These are phyloP conservation scores for Trichoderma sp. DNA, from an alignment of 2,329 filamentous ascomycete genomes.

Conservation along the genomic window DNA sequence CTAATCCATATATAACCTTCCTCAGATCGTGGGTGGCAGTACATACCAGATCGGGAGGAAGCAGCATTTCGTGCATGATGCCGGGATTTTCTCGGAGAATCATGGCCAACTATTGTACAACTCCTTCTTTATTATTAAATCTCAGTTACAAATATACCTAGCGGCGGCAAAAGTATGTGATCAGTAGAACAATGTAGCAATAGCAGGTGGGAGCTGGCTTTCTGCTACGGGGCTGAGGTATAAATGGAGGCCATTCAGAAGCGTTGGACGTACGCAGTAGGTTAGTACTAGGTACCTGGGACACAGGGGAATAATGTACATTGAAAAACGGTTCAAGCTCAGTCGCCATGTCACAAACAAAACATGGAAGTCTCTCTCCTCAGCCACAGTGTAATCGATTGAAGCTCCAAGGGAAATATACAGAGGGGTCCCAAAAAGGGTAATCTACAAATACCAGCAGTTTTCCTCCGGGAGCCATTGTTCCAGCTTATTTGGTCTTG, in stretches of 20 bases:
- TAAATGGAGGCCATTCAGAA: neutral
- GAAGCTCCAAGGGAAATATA: constrained; percentile 34
- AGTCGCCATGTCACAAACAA: neutral
- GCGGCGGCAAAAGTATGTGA: no score
- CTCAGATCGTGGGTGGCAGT: neutral
- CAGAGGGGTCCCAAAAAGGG: constrained; percentile 32
- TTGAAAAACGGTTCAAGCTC: neutral
- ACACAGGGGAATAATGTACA: neutral
- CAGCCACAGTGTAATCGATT: constrained; percentile 1
- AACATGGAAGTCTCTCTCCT: neutral
- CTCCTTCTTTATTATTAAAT: neutral
- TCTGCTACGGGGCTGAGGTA: neutral
- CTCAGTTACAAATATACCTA: neutral
- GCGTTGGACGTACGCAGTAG: neutral
- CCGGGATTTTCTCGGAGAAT: neutral
- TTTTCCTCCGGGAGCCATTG: constrained; percentile 23
- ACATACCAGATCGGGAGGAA: neutral
- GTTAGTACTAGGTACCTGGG: neutral
- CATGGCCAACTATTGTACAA: neutral
- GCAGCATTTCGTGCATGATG: neutral
- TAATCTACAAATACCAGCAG: constrained; percentile 33
- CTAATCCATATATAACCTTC: neutral
- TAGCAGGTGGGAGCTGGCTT: neutral
- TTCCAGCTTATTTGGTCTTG: constrained; percentile 55
- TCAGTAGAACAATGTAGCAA: no score